Evolutionary conservation across 441 rosid species (phyloP).

Genomic region (Mallotus repandus): DNA sequence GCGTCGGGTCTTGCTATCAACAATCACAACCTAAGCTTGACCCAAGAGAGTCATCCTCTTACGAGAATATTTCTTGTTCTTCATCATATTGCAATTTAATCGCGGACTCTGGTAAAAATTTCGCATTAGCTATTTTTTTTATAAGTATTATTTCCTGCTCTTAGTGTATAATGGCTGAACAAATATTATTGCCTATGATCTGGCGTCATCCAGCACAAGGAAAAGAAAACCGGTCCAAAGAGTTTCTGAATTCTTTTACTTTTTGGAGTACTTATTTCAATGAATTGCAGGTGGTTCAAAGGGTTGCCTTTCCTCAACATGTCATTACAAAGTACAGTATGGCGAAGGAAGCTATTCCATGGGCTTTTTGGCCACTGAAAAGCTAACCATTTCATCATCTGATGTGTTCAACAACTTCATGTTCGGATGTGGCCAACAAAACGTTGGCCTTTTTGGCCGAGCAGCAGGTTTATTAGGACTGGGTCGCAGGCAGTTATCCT

Average conservation of each 20-base stretch:
- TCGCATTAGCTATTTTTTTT: too few relatives aligned
- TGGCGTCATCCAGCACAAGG: too few relatives aligned
- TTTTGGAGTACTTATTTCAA: too few relatives aligned
- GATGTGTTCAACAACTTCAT: background rate
- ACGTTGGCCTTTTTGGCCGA: background rate
- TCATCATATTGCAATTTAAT: conserved; percentile 2
- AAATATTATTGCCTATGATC: too few relatives aligned
- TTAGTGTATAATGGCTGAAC: too few relatives aligned
- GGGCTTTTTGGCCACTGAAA: conserved; percentile 15
- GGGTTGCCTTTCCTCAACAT: conserved; percentile 8
- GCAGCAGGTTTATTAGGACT: conserved; percentile 31
- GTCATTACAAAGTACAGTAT: background rate
- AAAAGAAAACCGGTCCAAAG: too few relatives aligned
- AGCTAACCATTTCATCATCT: background rate
- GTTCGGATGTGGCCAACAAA: conserved; percentile 31
- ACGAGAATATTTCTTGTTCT: conserved; percentile 19
- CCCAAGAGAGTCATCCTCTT: conserved; percentile 17
- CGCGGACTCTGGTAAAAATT: background rate
- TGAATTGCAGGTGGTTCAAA: background rate
- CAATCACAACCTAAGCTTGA: conserved; percentile 15
- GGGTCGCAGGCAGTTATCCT: conserved; percentile 14
- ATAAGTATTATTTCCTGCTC: too few relatives aligned
- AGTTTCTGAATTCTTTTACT: too few relatives aligned
- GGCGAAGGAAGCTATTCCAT: background rate
- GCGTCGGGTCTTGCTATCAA: conserved; percentile 21